Percentiles rank a stretch among this genome's conserved stretches.
Conservation (phyloP, 2,329 filamentous ascomycete genomes). For the Penicillium sp. region DNA sequence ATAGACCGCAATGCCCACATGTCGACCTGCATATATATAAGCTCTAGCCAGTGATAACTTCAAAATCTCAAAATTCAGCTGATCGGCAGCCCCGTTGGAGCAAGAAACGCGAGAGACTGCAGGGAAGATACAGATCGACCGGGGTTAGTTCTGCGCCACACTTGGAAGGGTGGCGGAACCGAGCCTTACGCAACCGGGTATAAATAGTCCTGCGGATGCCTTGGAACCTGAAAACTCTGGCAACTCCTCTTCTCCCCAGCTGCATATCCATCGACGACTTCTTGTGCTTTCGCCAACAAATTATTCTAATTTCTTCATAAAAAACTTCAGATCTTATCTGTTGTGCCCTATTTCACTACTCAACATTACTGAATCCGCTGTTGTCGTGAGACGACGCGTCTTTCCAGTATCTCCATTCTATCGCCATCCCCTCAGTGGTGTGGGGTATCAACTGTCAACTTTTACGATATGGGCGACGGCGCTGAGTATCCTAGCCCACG, state of each 20-base stretch:
- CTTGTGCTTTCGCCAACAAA: slow-evolving; percentile 7
- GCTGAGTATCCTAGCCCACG: slow-evolving; percentile 44
- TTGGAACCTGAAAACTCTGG: slow-evolving; percentile 30
- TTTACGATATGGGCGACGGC: slow-evolving; percentile 41
- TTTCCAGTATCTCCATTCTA: slow-evolving; percentile 21
- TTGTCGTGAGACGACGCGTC: slow-evolving; percentile 21
- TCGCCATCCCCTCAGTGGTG: slow-evolving; percentile 25
- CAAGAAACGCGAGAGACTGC: not conserved
- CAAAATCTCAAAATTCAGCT: slow-evolving; percentile 2
- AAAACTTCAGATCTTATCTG: not conserved
- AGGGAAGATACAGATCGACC: not conserved
- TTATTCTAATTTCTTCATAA: not conserved
- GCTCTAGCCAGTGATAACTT: slow-evolving; percentile 2
- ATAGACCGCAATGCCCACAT: slow-evolving; percentile 2
- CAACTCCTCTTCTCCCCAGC: slow-evolving; percentile 15
- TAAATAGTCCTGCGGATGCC: slow-evolving; percentile 21
- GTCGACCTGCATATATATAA: slow-evolving; percentile 14
- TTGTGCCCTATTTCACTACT: not conserved
- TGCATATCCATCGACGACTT: slow-evolving; percentile 14
- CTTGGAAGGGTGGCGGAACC: slow-evolving; percentile 15
- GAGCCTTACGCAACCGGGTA: slow-evolving; percentile 4
- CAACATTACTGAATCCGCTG: not conserved
- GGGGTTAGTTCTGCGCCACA: slow-evolving; percentile 15
- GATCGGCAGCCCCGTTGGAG: slow-evolving; percentile 10
- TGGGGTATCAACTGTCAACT: slow-evolving; percentile 29